Evolutionary conservation across 106 monocot genomes (phyloP).

Genomic region (Gastrodia elata): DNA sequence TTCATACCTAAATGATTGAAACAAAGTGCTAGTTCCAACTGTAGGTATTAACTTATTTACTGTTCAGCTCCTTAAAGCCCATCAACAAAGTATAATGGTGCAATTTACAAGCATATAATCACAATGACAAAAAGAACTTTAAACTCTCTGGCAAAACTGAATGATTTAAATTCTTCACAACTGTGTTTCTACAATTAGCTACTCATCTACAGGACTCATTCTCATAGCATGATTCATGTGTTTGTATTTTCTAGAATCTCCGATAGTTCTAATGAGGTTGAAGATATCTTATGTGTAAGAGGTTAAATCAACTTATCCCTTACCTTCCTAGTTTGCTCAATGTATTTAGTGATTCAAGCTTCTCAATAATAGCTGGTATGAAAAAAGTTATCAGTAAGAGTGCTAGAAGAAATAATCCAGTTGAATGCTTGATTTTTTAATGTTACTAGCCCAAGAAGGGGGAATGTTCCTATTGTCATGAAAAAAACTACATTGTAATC

Average conservation of each 20-base stretch:
- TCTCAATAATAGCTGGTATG: neutral
- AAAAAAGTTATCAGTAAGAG: neutral
- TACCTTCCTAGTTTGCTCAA: neutral
- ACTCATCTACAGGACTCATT: neutral
- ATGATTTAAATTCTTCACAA: neutral
- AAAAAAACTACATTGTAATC: neutral
- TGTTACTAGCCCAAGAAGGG: neutral
- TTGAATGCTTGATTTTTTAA: neutral
- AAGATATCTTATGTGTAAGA: slow-evolving; percentile 1
- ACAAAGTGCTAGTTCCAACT: neutral
- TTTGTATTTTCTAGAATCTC: neutral
- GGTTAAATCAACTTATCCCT: neutral
- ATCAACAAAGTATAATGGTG: neutral
- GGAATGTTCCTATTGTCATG: neutral
- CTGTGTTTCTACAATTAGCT: neutral
- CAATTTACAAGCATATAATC: neutral
- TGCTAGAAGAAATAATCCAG: neutral
- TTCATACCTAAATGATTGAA: neutral
- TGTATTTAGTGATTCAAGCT: neutral
- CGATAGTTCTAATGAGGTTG: neutral
- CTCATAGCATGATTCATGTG: neutral
- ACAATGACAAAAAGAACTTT: neutral
- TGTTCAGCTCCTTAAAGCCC: neutral
- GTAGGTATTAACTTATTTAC: neutral
- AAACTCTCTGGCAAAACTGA: neutral